Evolutionary conservation across 2,329 filamentous ascomycete genomes (phyloP).

Genomic region (Fusarium hostae): DNA sequence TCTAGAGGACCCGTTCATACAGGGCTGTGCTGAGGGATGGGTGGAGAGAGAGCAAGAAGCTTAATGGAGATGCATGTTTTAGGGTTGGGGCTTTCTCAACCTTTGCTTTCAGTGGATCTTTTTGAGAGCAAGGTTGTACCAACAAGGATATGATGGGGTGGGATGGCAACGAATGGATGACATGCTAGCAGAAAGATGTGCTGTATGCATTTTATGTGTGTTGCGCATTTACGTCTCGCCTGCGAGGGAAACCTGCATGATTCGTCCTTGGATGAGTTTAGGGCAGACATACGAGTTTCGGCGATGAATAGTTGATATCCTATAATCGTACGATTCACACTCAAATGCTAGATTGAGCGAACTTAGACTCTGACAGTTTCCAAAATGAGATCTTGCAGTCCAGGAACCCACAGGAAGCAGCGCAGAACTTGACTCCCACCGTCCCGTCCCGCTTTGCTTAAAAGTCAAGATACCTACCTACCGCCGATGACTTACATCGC

Average conservation of each 20-base stretch:
- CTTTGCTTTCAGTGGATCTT: conserved; percentile 17
- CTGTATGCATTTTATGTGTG: conserved; percentile 14
- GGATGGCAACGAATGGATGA: conserved; percentile 22
- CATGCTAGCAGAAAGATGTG: conserved; percentile 12
- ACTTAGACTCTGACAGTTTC: conserved; percentile 9
- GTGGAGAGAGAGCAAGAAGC: conserved; percentile 31
- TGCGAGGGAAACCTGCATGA: conserved; percentile 16
- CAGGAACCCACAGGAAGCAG: background rate
- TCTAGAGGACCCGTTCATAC: conserved; percentile 7
- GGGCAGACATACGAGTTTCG: conserved; percentile 15
- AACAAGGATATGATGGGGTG: conserved; percentile 21
- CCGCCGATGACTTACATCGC: conserved; percentile 3
- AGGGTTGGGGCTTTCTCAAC: conserved; percentile 29
- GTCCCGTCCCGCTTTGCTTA: conserved; percentile 2
- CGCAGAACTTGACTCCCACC: conserved; percentile 1
- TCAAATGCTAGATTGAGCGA: conserved; percentile 3
- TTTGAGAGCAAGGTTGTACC: conserved; percentile 19
- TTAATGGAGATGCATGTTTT: conserved; percentile 40
- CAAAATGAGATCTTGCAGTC: conserved; percentile 2
- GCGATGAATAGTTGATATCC: background rate
- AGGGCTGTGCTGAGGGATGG: conserved; percentile 8
- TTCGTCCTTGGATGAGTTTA: conserved; percentile 12
- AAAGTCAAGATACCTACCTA: background rate
- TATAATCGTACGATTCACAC: conserved; percentile 15
- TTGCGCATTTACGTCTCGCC: conserved; percentile 13